Conservation (phyloP, 176 grass and related monocot species). For the Eragrostis curvula region DNA sequence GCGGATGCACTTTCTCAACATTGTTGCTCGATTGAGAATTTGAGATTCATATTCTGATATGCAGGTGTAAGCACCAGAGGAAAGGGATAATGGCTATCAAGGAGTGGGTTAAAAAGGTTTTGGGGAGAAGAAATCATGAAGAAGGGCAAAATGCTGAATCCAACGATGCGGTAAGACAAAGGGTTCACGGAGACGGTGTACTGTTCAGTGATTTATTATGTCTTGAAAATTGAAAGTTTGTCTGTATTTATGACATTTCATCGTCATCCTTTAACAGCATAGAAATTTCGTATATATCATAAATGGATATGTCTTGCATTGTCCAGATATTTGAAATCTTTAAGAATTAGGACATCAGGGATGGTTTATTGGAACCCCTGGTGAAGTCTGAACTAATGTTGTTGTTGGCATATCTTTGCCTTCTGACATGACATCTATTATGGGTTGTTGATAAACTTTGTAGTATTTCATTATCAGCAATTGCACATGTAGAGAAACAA, state of each 20-base stretch:
- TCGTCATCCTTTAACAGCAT: not conserved
- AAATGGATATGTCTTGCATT: conserved; percentile 19
- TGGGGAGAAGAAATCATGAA: conserved; percentile 71
- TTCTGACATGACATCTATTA: conserved; percentile 30
- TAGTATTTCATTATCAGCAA: not conserved
- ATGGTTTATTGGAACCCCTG: conserved; percentile 16
- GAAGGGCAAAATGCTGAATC: conserved; percentile 59
- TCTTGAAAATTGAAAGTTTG: not conserved
- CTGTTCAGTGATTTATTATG: not conserved
- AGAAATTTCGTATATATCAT: not conserved
- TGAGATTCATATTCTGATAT: not conserved
- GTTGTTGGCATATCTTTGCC: conserved; percentile 47
- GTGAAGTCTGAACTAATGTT: not conserved
- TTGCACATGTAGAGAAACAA: not conserved
- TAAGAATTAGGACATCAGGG: not conserved
- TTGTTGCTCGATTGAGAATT: too few relatives aligned
- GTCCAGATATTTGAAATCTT: conserved; percentile 17
- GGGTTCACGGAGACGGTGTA: conserved; percentile 1
- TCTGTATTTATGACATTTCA: not conserved
- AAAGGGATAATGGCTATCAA: conserved; percentile 16
- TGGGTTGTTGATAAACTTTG: conserved; percentile 2
- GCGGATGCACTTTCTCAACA: not conserved
- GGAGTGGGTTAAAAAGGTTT: conserved; percentile 91
- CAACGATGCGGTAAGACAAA: conserved; percentile 58
- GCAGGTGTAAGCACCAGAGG: conserved; percentile 32